Percentiles rank a stretch among this genome's conserved stretches.
Evolutionary conservation across 73 alveolate genomes (phyloP).

Genomic region (Stentor coeruleus): DNA sequence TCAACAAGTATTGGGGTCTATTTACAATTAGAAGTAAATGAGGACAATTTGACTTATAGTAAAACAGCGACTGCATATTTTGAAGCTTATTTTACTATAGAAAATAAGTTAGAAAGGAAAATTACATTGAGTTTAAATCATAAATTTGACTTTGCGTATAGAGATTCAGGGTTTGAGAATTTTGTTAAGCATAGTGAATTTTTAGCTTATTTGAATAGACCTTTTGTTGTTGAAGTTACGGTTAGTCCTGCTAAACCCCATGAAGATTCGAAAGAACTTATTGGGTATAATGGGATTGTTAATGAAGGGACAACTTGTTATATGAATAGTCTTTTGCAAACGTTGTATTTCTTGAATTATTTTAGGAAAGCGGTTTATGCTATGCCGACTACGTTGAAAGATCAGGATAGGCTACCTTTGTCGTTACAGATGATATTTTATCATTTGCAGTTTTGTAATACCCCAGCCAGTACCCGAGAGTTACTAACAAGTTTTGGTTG

Average conservation of each 20-base stretch:
- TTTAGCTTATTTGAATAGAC: background rate
- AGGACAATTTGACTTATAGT: background rate
- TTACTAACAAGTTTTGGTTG: slow-evolving; percentile 72
- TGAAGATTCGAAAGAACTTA: background rate
- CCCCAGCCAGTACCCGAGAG: slow-evolving; percentile 48
- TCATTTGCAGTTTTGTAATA: slow-evolving; percentile 50
- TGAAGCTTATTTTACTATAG: background rate
- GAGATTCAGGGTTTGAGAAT: slow-evolving; percentile 8
- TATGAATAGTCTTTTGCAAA: slow-evolving; percentile 79
- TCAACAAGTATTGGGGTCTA: background rate
- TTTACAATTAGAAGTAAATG: too few species aligned
- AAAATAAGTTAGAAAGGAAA: background rate
- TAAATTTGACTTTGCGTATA: background rate
- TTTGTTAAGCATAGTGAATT: background rate
- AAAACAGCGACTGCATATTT: background rate
- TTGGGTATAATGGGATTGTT: slow-evolving; percentile 62
- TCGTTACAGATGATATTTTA: slow-evolving; percentile 78
- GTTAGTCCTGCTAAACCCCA: background rate
- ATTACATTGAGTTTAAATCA: background rate
- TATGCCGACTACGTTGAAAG: slow-evolving; percentile 64
- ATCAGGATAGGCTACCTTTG: slow-evolving; percentile 61
- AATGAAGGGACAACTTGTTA: slow-evolving; percentile 93
- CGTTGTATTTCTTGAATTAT: slow-evolving; percentile 65
- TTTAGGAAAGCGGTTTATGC: slow-evolving; percentile 78
- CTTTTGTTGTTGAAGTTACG: background rate